phyloP scores from a whole-genome alignment of 306 rosid species.

The Cicer yamashitae region DNA sequence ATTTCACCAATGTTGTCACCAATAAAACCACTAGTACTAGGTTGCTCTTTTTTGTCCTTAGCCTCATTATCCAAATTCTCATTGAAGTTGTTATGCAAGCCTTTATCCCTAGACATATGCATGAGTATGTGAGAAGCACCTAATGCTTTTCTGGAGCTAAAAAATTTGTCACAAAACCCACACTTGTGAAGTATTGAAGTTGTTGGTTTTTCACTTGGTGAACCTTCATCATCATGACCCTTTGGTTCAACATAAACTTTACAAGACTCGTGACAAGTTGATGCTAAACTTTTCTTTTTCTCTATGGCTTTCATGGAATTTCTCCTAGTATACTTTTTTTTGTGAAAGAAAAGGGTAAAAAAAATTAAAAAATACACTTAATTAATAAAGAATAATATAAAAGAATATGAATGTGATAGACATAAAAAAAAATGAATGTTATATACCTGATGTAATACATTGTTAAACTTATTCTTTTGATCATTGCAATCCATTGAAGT shows the following conservation, averaged over 20 bases:
- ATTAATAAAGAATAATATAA: too few relatives aligned
- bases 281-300: not conserved
- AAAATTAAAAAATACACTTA: not conserved
- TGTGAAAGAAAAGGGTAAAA: not conserved
- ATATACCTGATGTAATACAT: too few relatives aligned
- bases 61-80: not conserved
- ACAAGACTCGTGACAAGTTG: not conserved
- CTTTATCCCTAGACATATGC: not conserved
- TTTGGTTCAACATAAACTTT: not conserved
- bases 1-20: not conserved
- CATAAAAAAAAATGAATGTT: too few relatives aligned
- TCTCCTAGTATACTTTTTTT: not conserved
- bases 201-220: not conserved
- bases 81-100: not conserved
- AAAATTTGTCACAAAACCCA: not conserved
- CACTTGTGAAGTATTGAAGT: not conserved
- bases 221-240: not conserved
- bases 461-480: too few relatives aligned
- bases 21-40: not conserved
- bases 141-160: slow-evolving; percentile 1
- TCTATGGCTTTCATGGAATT: not conserved
- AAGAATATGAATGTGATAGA: too few relatives aligned
- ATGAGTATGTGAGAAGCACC: slow-evolving; percentile 13
- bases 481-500: too few relatives aligned
- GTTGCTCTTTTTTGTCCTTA: not conserved